These are phyloP conservation scores for Fusarium miscanthi DNA, from an alignment of 2,329 filamentous ascomycete species.

Conservation along the genomic window DNA sequence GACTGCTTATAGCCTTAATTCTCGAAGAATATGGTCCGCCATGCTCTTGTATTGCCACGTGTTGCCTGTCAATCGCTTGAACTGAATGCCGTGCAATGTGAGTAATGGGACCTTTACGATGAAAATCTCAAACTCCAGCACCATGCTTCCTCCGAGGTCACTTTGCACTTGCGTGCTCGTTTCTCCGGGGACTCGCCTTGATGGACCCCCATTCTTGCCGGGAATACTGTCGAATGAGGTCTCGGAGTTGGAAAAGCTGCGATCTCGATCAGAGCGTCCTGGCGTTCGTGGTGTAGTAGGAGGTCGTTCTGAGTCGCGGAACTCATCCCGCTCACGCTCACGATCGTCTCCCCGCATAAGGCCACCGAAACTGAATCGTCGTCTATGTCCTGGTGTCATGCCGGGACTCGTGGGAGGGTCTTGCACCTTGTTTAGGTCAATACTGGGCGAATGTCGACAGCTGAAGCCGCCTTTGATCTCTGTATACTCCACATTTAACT, in stretches of 20 bases:
- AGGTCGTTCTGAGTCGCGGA: constrained; percentile 66
- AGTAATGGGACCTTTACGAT: constrained; percentile 97
- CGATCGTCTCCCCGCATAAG: constrained; percentile 67
- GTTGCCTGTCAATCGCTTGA: constrained; percentile 94
- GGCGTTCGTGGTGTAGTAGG: constrained; percentile 57
- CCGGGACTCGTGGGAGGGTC: constrained; percentile 72
- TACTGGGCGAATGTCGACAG: constrained; percentile 89
- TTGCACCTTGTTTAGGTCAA: constrained; percentile 80
- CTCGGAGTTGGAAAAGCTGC: constrained; percentile 88
- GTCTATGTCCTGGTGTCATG: constrained; percentile 69
- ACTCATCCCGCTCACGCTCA: constrained; percentile 77
- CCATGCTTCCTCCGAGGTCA: constrained; percentile 85
- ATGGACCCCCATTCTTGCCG: constrained; percentile 61
- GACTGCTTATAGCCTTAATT: constrained; percentile 83
- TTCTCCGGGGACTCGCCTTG: constrained; percentile 77
- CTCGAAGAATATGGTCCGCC: constrained; percentile 93
- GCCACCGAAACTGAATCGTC: constrained; percentile 87
- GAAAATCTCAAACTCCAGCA: constrained; percentile 92
- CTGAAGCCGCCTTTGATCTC: constrained; percentile 95
- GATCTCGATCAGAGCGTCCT: constrained; percentile 66
- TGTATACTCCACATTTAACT: constrained; percentile 88
- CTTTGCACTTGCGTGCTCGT: constrained; percentile 93
- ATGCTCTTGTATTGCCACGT: constrained; percentile 99
- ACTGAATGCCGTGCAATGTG: constrained; percentile 93
- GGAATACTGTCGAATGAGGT: constrained; percentile 80